Percentiles rank a stretch among this genome's conserved stretches.
These are phyloP conservation scores for Saccharomyces hybrid DNA, from an alignment of 1,139 yeast species.

Conservation along the genomic window DNA sequence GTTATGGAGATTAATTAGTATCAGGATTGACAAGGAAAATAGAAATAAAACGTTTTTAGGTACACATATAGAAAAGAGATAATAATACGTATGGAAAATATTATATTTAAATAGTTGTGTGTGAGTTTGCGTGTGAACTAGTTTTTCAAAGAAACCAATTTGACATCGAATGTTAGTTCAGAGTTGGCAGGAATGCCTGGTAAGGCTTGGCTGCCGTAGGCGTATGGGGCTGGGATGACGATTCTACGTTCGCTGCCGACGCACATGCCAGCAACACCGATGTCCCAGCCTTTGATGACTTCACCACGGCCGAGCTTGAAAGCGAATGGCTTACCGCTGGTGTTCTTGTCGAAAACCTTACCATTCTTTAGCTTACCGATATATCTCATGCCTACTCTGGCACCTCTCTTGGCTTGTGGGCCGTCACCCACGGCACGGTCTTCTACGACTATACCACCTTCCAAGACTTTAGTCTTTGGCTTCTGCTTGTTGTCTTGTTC, in stretches of 20 bases:
- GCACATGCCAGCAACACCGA: conserved; percentile 98
- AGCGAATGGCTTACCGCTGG: conserved; percentile 90
- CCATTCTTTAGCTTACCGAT: conserved; percentile 97
- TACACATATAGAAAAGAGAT: neutral
- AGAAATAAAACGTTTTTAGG: neutral
- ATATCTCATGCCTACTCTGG: conserved; percentile 93
- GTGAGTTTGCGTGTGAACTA: neutral
- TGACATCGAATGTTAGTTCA: conserved; percentile 91
- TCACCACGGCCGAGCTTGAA: conserved; percentile 95
- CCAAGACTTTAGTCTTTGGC: conserved; percentile 62
- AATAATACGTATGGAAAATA: neutral
- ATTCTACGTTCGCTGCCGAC: conserved; percentile 99
- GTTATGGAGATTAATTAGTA: too few species aligned
- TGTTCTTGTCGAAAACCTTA: conserved; percentile 92
- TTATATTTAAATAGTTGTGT: neutral
- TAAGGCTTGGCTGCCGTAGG: conserved; percentile 86
- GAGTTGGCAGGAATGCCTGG: conserved; percentile 98
- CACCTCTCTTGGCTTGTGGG: conserved; percentile 77
- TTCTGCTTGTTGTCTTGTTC: conserved; percentile 14
- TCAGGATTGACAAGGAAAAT: neutral
- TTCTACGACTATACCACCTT: conserved; percentile 90
- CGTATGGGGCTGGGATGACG: conserved; percentile 90
- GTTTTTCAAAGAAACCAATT: conserved; percentile 74
- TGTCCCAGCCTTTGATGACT: conserved; percentile 97
- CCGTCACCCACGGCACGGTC: conserved; percentile 90